Evolutionary conservation across 371 early-diverging fungal species (phyloP).

Genomic region (Umbelopsis sp.): DNA sequence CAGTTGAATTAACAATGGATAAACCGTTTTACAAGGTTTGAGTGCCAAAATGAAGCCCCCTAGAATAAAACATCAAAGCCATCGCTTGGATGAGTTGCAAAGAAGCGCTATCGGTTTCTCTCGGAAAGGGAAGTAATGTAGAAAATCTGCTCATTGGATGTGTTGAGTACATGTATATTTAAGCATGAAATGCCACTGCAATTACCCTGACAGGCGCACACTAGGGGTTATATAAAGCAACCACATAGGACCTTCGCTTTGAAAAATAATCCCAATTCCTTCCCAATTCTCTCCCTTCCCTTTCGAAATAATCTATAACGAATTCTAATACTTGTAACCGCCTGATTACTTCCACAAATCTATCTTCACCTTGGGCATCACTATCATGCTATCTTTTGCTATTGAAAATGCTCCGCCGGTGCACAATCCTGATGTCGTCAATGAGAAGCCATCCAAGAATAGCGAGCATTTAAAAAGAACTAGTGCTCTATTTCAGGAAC

Average conservation of each 20-base stretch:
- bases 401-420: neutral
- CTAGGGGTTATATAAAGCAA: neutral
- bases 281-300: no score
- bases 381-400: neutral
- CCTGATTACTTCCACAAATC: neutral
- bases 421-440: neutral
- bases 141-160: neutral
- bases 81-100: conserved; percentile 12
- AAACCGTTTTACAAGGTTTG: neutral
- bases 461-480: conserved; percentile 4
- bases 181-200: neutral
- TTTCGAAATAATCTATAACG: no score
- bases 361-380: neutral
- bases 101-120: neutral
- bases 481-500: conserved; percentile 2
- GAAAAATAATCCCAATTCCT: no score
- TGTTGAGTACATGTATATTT: neutral
- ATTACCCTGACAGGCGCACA: neutral
- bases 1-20: conserved; percentile 14
- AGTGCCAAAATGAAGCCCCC: neutral
- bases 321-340: neutral
- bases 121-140: neutral
- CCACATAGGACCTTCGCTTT: neutral
- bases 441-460: neutral
- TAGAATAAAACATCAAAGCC: neutral